Evolutionary conservation across 768 basidiomycete species (phyloP), one percentile per base, ranked within the genome.

Genomic region (Hygrocybe coccinea): DNA sequence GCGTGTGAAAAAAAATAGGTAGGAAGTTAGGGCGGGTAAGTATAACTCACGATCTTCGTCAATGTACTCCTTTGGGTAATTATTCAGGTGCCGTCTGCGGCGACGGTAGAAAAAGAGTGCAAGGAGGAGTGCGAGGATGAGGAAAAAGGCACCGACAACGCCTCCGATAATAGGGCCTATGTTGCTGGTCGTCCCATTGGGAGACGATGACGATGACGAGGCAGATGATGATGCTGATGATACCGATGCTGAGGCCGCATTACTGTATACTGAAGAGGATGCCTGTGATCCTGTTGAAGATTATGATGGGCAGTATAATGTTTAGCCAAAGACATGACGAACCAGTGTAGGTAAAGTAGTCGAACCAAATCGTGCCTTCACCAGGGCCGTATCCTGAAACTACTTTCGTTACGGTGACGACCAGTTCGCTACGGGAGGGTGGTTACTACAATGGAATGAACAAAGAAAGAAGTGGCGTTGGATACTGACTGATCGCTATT

Each of bases 291-390:
- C 29, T 29, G 29, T 8, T 5, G 44, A 21, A 46, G 44, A 19
- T 19, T 3, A 22, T 5, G 2, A 22, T 21, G 6, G 24, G 48
- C 49, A 33, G 14, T 21, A 29, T 11, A 5, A 12, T 50, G 5
- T 17, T 43, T 3, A 62, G 55, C 17, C 60, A 53, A 19, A 60
- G 36, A 35, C 64, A 62, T 25, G 63, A 64, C 5, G 67, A 64
- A 51, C 69, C 64, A 6, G 56, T 62, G 2, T 70, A 67, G 11
- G 64, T 53, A 53, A 76, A 76, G 56, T 72, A 75, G 46, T 76
- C 75, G 55, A 75, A 74, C 75, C 75, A 75, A 19, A 76, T 64
- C 0, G 75, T 75, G 1, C 74, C 75, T 59, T 76, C 75, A 3
- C 61, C 61, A 1, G 66, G 60, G 34, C 61, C 59, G 6, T 50